Evolutionary conservation across 2,329 filamentous ascomycete species (phyloP), one percentile per base, ranked within the genome.

Genomic region (Ceratocystis smalleyi): DNA sequence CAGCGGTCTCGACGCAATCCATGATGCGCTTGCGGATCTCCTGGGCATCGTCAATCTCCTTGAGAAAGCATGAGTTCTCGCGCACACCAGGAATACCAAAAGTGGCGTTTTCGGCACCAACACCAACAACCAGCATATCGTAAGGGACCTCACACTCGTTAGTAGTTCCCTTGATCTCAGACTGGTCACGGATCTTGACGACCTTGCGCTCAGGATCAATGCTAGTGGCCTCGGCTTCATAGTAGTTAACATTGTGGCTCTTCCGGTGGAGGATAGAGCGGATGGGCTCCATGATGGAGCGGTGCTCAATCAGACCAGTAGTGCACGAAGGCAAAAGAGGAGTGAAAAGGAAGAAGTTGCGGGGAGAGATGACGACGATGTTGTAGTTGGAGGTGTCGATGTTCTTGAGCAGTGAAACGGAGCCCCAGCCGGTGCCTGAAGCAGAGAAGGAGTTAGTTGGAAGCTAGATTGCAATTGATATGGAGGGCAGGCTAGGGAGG

Each of bases 261-360:
- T 97, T 97, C 79, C 94, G 88, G 72, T 91, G 89, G 70, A 96
- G 83, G 75, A 99, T 96, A 74, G 94, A 90, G 73, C 94, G 90
- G 71, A 99, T 87, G 65, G 94, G 94, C 79, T 99, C 94, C 94
- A 99, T 99, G 77, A 99, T 99, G 73, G 91, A 97, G 74, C 94
- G 90, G 80, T 97, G 94, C 81, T 99, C 94, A 75, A 99, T 94
- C 71, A 90, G 88, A 71, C 94, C 94, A 69, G 92, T 96, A 62
- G 94, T 97, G 78, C 94, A 99, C 73, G 92, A 97, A 69, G 94
- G 94, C 67, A 99, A 84, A 66, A 99, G 85, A 67, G 94, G 94
- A 35, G 94, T 99, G 82, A 99, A 99, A 70, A 99, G 87, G 85
- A 99, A 99, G 83, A 96, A 99, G 79, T 99, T 99, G 74, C 94